A percentile compares a stretch with the other conserved stretches of the same genome.
Conservation (phyloP, 2,329 filamentous ascomycete genomes). For the Arthroderma sp. region DNA sequence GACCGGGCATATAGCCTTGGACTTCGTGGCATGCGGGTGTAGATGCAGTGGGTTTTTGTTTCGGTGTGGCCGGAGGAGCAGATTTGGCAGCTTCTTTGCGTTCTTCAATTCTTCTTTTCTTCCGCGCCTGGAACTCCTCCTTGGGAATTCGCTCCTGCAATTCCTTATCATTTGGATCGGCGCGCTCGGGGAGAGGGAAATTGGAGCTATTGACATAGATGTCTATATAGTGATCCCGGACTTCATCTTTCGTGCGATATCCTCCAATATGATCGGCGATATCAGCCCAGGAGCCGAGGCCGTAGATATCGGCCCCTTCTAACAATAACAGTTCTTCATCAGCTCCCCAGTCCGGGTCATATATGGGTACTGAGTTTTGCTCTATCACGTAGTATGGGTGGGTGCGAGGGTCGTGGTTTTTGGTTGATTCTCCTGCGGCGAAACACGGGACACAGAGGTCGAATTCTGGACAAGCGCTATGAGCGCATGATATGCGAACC, state of each 20-base stretch:
- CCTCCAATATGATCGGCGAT: constrained; percentile 97
- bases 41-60: constrained; percentile 90
- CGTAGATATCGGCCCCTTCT: constrained; percentile 92
- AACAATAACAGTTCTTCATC: constrained; percentile 90
- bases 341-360: constrained; percentile 86
- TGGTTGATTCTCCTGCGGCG: constrained; percentile 63
- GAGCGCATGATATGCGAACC: constrained; percentile 90
- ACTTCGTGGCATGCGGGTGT: constrained; percentile 96
- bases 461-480: constrained; percentile 74
- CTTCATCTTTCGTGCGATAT: constrained; percentile 87
- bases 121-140: constrained; percentile 83
- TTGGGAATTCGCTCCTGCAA: constrained; percentile 70
- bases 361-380: constrained; percentile 96
- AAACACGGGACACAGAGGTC: constrained; percentile 96
- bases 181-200: constrained; percentile 78
- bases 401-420: constrained; percentile 71
- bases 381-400: constrained; percentile 92
- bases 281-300: constrained; percentile 91
- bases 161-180: constrained; percentile 66
- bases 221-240: constrained; percentile 81
- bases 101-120: constrained; percentile 87
- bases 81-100: constrained; percentile 77
- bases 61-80: constrained; percentile 68
- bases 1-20: constrained; percentile 95
- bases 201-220: constrained; percentile 71